phyloP scores from a whole-genome alignment of 371 early-diverging fungal species.

The Mycotypha africana region DNA sequence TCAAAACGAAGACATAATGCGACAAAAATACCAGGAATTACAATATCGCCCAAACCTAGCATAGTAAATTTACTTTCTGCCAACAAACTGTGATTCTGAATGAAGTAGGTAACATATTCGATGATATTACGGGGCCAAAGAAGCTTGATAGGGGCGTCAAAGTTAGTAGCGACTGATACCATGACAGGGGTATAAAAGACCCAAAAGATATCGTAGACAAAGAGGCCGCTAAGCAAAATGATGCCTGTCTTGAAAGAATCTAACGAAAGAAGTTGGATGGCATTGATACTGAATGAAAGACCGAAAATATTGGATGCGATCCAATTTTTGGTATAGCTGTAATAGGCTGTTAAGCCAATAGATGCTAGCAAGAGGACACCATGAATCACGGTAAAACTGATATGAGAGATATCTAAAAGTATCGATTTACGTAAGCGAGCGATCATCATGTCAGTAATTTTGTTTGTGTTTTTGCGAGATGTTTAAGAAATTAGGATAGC shows the following conservation, averaged over 20 bases:
- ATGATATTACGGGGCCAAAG: conserved; percentile 82
- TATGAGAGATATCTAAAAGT: conserved; percentile 49
- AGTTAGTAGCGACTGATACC: conserved; percentile 95
- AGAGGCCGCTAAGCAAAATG: conserved; percentile 86
- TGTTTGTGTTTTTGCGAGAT: too few species aligned
- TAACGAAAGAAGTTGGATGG: conserved; percentile 82
- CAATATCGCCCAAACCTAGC: conserved; percentile 98
- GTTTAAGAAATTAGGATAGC: too few species aligned
- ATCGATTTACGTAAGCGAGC: neutral
- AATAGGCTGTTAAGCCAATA: conserved; percentile 65
- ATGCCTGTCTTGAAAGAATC: conserved; percentile 96
- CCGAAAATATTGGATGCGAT: conserved; percentile 88
- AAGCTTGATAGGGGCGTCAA: conserved; percentile 97
- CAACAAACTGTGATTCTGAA: conserved; percentile 34
- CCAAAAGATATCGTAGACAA: conserved; percentile 98
- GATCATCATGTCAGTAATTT: neutral
- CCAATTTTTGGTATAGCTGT: conserved; percentile 89
- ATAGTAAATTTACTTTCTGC: conserved; percentile 67
- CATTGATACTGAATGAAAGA: conserved; percentile 79
- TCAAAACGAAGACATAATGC: conserved; percentile 89
- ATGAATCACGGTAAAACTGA: conserved; percentile 75
- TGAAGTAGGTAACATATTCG: too few species aligned
- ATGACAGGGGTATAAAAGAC: conserved; percentile 98
- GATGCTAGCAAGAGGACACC: conserved; percentile 53
- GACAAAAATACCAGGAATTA: conserved; percentile 95